Evolutionary conservation across 768 basidiomycete genomes (phyloP).

Genomic region (Lactarius quietus): DNA sequence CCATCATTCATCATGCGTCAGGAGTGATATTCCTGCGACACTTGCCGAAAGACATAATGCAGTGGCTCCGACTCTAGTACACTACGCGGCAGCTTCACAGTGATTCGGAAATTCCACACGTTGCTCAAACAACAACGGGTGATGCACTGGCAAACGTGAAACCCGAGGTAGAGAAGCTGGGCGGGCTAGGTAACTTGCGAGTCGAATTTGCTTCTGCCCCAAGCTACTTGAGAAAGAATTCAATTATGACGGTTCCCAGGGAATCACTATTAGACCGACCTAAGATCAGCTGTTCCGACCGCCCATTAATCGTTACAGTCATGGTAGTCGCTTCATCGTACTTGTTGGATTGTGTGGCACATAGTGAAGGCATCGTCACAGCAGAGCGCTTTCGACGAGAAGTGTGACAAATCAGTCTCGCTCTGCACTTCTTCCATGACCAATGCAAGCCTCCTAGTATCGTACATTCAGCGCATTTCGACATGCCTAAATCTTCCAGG

Average conservation of each 20-base stretch:
- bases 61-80: constrained; percentile 45
- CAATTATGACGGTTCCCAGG: too few relatives aligned
- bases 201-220: too few relatives aligned
- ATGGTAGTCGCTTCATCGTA: too few relatives aligned
- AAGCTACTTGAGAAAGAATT: too few relatives aligned
- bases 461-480: neutral
- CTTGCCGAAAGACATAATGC: constrained; percentile 24
- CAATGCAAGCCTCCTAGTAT: neutral
- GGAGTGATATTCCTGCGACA: constrained; percentile 47
- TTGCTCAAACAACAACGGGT: constrained; percentile 61
- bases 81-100: constrained; percentile 58
- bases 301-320: too few relatives aligned
- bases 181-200: constrained; percentile 49
- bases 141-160: constrained; percentile 51
- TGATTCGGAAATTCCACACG: constrained; percentile 79
- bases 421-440: too few relatives aligned
- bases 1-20: constrained; percentile 28
- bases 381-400: too few relatives aligned
- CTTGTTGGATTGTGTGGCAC: too few relatives aligned
- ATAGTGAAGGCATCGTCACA: neutral
- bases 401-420: too few relatives aligned
- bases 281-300: too few relatives aligned
- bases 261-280: too few relatives aligned
- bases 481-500: constrained; percentile 44
- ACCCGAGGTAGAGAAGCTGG: constrained; percentile 59